A percentile compares a stretch with the other conserved stretches of the same genome.
Evolutionary conservation across 2,329 filamentous ascomycete genomes (phyloP).

Genomic region (Fusarium annulatum): DNA sequence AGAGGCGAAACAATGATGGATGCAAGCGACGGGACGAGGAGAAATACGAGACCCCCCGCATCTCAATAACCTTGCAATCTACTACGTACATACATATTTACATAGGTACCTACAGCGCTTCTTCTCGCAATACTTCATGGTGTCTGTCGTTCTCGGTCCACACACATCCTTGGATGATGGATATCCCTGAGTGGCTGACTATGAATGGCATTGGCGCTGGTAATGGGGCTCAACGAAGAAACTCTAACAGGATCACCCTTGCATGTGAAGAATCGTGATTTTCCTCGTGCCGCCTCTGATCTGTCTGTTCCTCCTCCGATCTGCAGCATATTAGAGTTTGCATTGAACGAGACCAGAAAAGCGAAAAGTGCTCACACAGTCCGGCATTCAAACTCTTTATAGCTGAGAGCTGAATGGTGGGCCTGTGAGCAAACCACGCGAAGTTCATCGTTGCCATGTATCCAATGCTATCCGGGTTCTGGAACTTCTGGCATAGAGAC

Average conservation of each 20-base stretch:
- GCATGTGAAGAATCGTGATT: constrained; percentile 12
- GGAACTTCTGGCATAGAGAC: not conserved
- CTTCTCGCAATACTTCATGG: not conserved
- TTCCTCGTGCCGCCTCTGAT: not conserved
- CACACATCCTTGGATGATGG: not conserved
- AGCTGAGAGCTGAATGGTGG: not conserved
- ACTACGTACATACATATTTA: not conserved
- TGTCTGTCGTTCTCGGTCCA: constrained; percentile 3
- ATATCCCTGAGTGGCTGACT: not conserved
- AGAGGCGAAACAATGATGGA: not conserved
- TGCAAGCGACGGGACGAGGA: not conserved
- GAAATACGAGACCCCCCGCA: constrained; percentile 8
- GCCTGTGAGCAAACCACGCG: not conserved
- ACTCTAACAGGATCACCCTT: constrained; percentile 7
- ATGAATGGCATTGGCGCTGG: not conserved
- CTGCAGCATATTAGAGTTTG: not conserved
- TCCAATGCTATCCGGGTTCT: not conserved
- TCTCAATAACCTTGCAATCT: not conserved
- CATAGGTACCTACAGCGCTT: not conserved
- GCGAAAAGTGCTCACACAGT: not conserved
- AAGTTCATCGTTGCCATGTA: not conserved
- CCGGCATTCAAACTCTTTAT: not conserved
- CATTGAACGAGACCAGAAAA: not conserved
- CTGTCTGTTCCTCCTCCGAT: not conserved
- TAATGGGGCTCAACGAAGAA: constrained; percentile 16